A percentile compares a stretch with the other conserved stretches of the same genome.
Evolutionary conservation across 2,329 filamentous ascomycete genomes (phyloP).

Genomic region (Pseudogymnoascus sp.): DNA sequence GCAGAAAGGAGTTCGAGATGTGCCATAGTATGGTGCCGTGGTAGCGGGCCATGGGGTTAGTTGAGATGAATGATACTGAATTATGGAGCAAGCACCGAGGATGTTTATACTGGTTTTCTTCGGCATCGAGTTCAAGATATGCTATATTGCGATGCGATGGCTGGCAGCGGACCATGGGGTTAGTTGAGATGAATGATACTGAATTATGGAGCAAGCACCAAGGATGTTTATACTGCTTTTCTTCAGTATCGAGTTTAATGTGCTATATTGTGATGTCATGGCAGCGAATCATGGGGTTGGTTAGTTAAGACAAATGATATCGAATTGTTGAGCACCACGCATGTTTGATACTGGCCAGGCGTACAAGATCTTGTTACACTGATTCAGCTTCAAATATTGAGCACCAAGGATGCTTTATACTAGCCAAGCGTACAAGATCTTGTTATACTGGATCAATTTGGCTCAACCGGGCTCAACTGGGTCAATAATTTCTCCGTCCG

Average conservation of each 20-base stretch:
- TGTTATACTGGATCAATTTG: neutral
- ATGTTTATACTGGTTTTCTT: neutral
- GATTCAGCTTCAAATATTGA: neutral
- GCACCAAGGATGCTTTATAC: neutral
- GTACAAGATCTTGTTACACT: neutral
- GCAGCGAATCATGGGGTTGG: no score
- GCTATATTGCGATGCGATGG: neutral
- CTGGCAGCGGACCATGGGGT: no score
- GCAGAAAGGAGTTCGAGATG: neutral
- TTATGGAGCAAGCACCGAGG: neutral
- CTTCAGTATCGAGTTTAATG: neutral
- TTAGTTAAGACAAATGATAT: neutral
- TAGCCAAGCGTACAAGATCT: neutral
- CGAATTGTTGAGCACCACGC: neutral
- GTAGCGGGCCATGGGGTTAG: neutral
- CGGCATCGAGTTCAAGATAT: neutral
- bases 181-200: neutral
- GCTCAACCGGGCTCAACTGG: neutral
- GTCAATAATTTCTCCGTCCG: slow-evolving; percentile 1
- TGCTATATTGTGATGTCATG: neutral
- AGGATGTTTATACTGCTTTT: neutral
- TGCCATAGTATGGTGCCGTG: neutral
- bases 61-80: neutral
- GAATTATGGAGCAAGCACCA: neutral
- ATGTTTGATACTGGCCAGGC: neutral